Evolutionary conservation across 257 asterid genomes (phyloP).

Genomic region (Lycium ferocissimum): DNA sequence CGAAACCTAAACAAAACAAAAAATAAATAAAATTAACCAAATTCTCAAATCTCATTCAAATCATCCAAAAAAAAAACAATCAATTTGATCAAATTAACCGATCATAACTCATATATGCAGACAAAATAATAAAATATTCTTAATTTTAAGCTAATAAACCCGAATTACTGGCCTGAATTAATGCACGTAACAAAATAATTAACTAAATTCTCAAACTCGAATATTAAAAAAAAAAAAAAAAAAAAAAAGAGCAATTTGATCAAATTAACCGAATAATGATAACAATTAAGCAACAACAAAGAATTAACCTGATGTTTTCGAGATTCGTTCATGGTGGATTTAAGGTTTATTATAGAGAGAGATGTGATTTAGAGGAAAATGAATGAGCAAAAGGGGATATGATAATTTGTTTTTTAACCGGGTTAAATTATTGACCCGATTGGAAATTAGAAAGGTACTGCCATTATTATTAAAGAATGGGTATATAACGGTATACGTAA

Average conservation of each 20-base stretch:
- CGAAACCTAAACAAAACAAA: conserved; percentile 65
- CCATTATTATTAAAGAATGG: not conserved
- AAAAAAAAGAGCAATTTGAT: not conserved
- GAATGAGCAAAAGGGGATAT: not conserved
- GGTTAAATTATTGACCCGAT: conserved; percentile 1
- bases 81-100: not conserved
- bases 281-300: no score
- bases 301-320: conserved; percentile 42
- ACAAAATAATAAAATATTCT: no score
- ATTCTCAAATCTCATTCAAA: not conserved
- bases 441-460: not conserved
- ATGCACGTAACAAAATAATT: not conserved
- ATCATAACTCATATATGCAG: not conserved
- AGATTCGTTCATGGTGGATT: conserved; percentile 42
- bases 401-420: not conserved
- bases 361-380: not conserved
- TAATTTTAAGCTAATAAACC: no score
- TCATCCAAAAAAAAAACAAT: not conserved
- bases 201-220: not conserved
- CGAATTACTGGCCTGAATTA: no score
- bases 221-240: not conserved
- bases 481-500: not conserved
- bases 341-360: not conserved
- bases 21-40: conserved; percentile 22
- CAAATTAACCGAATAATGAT: not conserved